A percentile compares a stretch with the other conserved stretches of the same genome.
Conservation (phyloP, 2,329 filamentous ascomycete species). For the Helicocarpus griseus region DNA sequence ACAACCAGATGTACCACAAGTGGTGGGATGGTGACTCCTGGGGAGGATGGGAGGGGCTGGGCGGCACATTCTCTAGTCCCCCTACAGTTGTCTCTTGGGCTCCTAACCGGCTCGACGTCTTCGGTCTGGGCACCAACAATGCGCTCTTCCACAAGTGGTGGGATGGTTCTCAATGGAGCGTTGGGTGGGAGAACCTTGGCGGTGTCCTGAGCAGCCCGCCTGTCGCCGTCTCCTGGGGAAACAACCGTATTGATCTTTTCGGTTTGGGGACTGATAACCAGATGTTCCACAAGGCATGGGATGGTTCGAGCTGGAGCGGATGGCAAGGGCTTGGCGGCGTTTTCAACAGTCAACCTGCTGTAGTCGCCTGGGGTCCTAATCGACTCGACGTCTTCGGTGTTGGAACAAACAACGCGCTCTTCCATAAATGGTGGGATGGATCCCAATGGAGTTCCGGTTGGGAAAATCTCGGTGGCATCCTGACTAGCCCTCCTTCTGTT, state of each 20-base stretch:
- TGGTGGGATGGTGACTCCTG: constrained; percentile 17
- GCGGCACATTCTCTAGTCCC: constrained; percentile 13
- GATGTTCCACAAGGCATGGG: constrained; percentile 12
- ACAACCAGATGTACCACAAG: constrained; percentile 21
- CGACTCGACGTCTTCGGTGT: not conserved
- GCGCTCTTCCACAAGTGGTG: constrained; percentile 14
- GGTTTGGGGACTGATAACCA: constrained; percentile 13
- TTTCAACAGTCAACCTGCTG: not conserved
- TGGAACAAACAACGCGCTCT: not conserved
- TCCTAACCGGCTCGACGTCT: constrained; percentile 14
- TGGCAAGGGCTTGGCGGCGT: not conserved
- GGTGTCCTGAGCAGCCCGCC: constrained; percentile 14
- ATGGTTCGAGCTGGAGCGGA: not conserved
- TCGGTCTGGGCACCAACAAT: constrained; percentile 14
- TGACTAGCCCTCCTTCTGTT: constrained; percentile 13
- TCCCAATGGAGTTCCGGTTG: not conserved
- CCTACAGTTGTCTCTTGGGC: constrained; percentile 15
- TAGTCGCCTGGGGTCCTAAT: not conserved
- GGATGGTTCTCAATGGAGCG: constrained; percentile 10
- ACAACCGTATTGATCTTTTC: constrained; percentile 16
- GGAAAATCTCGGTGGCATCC: constrained; percentile 12
- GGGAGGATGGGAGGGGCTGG: constrained; percentile 11
- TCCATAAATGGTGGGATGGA: not conserved
- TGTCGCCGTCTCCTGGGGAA: constrained; percentile 12
- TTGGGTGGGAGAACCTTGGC: constrained; percentile 13